Percentiles rank a stretch among this genome's conserved stretches.
phyloP scores from a whole-genome alignment of 768 basidiomycete species.

The Termitomyces sp. region DNA sequence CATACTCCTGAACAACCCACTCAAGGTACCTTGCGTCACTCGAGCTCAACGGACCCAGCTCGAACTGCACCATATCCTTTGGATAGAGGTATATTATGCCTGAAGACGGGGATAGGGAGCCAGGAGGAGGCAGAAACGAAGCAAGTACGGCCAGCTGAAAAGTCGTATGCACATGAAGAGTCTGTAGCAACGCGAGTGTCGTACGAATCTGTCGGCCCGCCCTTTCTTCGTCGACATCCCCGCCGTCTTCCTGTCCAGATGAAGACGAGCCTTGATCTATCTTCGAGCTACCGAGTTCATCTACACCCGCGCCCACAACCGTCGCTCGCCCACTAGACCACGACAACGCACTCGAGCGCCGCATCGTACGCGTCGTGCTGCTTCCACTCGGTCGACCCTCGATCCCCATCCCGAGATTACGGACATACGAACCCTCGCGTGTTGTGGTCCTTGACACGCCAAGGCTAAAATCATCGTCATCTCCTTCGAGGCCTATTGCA shows the following conservation, averaged over 20 bases:
- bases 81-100: constrained; percentile 43
- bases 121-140: constrained; percentile 22
- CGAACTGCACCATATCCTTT: constrained; percentile 60
- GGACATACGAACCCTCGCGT: constrained; percentile 27
- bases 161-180: constrained; percentile 60
- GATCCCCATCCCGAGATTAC: constrained; percentile 65
- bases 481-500: constrained; percentile 59
- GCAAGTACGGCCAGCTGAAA: constrained; percentile 50
- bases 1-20: constrained; percentile 70
- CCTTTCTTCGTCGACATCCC: constrained; percentile 21
- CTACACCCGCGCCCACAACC: constrained; percentile 23
- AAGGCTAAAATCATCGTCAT: constrained; percentile 54
- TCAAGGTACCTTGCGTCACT: constrained; percentile 72
- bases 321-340: constrained; percentile 37
- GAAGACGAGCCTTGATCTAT: not conserved
- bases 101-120: not conserved
- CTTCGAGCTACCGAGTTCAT: constrained; percentile 4
- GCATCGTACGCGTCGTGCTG: constrained; percentile 21
- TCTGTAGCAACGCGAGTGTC: constrained; percentile 57
- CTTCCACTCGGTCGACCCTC: constrained; percentile 44
- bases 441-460: constrained; percentile 2
- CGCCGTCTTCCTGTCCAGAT: not conserved
- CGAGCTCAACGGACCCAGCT: constrained; percentile 67
- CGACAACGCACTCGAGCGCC: constrained; percentile 46
- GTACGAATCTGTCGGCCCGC: constrained; percentile 31